Evolutionary conservation across 257 asterid genomes (phyloP).

Genomic region (Paraleonurus japonicus): DNA sequence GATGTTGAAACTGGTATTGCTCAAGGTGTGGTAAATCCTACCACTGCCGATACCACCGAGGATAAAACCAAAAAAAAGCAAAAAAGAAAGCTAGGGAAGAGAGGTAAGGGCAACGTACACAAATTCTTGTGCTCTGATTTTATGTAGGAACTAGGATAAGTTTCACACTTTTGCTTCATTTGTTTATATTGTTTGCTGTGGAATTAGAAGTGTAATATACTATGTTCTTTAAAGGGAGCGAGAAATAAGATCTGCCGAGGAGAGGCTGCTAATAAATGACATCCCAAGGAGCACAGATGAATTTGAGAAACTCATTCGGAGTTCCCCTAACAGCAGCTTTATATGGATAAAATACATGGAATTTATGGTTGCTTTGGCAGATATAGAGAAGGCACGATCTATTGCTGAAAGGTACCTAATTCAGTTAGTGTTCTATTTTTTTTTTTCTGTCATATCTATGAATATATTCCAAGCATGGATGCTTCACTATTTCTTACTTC

Average conservation of each 20-base stretch:
- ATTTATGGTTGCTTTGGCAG: constrained; percentile 75
- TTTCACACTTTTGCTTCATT: neutral
- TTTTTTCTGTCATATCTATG: neutral
- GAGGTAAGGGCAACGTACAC: constrained; percentile 40
- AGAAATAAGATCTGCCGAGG: constrained; percentile 92
- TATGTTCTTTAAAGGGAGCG: constrained; percentile 58
- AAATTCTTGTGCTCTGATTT: constrained; percentile 22
- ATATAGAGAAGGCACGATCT: constrained; percentile 85
- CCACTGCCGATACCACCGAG: constrained; percentile 36
- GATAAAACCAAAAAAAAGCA: constrained; percentile 51
- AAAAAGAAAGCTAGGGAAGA: constrained; percentile 66
- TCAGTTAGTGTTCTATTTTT: neutral
- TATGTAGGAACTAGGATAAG: neutral
- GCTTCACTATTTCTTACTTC: neutral
- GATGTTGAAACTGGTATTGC: constrained; percentile 41
- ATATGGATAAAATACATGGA: constrained; percentile 95
- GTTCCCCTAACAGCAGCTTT: constrained; percentile 87
- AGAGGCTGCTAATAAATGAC: constrained; percentile 76
- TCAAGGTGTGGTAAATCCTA: constrained; percentile 34
- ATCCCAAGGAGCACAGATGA: constrained; percentile 78
- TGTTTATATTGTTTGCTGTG: constrained; percentile 3
- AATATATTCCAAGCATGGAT: neutral
- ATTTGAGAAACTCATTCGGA: constrained; percentile 78
- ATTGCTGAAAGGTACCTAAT: constrained; percentile 77
- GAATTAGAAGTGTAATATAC: constrained; percentile 1